Evolutionary conservation across 441 rosid genomes (phyloP), one percentile per base, ranked within the genome.

Genomic region (Populus hybrid): DNA sequence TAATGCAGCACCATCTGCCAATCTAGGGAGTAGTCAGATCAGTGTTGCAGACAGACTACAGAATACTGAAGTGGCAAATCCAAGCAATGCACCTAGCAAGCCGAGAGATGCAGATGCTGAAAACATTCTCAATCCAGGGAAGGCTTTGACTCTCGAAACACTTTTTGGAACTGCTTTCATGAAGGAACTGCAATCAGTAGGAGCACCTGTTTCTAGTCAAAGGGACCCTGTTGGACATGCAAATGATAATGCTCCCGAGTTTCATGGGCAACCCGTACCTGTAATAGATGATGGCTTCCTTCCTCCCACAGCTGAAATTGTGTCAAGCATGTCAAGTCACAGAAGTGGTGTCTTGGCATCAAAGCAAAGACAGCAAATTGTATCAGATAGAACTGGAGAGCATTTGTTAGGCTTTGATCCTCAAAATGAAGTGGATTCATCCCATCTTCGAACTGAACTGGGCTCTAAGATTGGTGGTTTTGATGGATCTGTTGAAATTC

Each of bases 141-240:
- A 90, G 83, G 83, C 86, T 75, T 83, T 92, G 86, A 94, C 98
- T 79, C 98, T 97, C 36, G 99, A 92, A 85, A 83, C 94, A 79
- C 97, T 97, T 75, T 94, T 94, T 79, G 99, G 98, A 69, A 83
- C 92, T 71, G 95, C 98, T 81, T 94, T 97, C 82, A 94, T 97
- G 99, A 91, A 88, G 79, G 98, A 94, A 81, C 88, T 97, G 76
- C 95, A 97, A 75, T 88, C 98, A 12, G 86, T 88, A 71, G 97
- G 97, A 82, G 89, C 86, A 76, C 88, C 94, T 19, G 84, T 85
- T 72, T 85, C 94, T 75, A 77, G 83, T 32, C 91, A 80, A 64
- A 86, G 76, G 74, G 84, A 68, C 42, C 70, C 84, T 5, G 77
- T 77, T 72, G 88, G 80, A 57, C 76, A 91, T 82, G 83, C 88